Evolutionary conservation across 2,329 filamentous ascomycete genomes (phyloP), one percentile per base, ranked within the genome.

Genomic region (Xylariaceae sp.): DNA sequence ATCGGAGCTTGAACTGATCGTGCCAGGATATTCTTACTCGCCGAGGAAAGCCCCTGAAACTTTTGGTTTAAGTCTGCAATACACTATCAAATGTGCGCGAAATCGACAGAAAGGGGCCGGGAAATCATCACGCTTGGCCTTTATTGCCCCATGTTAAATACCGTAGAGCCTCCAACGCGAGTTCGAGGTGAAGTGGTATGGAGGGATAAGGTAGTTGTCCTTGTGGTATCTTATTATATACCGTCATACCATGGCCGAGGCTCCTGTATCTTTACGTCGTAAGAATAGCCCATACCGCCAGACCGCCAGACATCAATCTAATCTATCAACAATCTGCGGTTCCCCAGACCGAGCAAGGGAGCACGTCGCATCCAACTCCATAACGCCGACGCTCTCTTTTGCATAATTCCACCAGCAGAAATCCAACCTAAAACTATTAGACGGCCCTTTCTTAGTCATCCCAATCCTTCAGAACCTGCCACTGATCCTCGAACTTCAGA

Each of bases 391-490:
- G 32, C 32, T 37, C 3, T 16, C 12, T 14, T 37, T 12, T 37
- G 14, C 14, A 10, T 12, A n/a, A 37, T 37, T 4, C 32, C 7
- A 14, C 32, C 12, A 37, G 32, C 32, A 4, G 14, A 37, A 37
- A 37, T 3, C 9, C 3, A 37, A 37, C 6, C 14, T 4, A 37
- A 37, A 37, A 14, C 3, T n/a, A 9, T 21, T 10, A 40, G n/a
- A 14, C 2, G 7, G 18, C n/a, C 16, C n/a, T 14, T 6, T 10
- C 26, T 47, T 3, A 40, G 3, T 48, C 20, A 44, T 67, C 57
- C 72, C 72, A 79, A 60, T 79, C 75, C 49, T 73, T 67, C 48
- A 74, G 67, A n/a, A 81, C 76, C 52, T 62, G 70, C 78, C 79
- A 81, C 60, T 78, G 77, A 66, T 81, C 78, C 20, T 71, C 71